Evolutionary conservation across 2,329 filamentous ascomycete genomes (phyloP).

Genomic region (Botrytis hyacinthi): DNA sequence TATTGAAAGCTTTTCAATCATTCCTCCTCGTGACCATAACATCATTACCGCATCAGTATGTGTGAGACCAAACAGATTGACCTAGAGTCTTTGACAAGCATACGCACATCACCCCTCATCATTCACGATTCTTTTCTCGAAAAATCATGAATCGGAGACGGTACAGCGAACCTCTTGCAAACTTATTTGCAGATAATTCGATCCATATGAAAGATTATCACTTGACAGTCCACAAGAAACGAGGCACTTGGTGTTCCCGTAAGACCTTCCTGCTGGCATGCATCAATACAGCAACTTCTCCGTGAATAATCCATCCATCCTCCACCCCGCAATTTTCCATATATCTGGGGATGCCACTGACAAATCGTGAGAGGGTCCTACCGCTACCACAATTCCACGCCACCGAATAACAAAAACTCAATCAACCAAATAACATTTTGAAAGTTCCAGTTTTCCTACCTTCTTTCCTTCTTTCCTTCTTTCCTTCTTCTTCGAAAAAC

Average conservation of each 20-base stretch:
- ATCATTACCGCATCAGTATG: not conserved
- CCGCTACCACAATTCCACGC: not conserved
- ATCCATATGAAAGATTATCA: not conserved
- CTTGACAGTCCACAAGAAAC: not conserved
- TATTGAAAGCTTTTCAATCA: not conserved
- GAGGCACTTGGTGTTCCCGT: not conserved
- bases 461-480: not conserved
- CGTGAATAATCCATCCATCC: not conserved
- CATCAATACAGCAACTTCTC: not conserved
- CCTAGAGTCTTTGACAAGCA: not conserved
- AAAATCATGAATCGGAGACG: not conserved
- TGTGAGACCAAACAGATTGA: not conserved
- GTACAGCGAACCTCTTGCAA: not conserved
- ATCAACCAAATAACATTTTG: not conserved
- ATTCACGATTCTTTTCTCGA: not conserved
- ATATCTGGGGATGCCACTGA: not conserved
- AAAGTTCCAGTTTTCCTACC: not conserved
- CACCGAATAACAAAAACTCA: not conserved
- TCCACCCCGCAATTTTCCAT: slow-evolving; percentile 1
- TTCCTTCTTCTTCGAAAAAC: not conserved
- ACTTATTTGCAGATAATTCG: not conserved
- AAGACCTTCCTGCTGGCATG: not conserved
- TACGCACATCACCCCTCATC: not conserved
- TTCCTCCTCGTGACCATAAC: not conserved
- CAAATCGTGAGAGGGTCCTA: not conserved